A percentile compares a stretch with the other conserved stretches of the same genome.
Evolutionary conservation across 768 basidiomycete species (phyloP).

Genomic region (Lenzites betulinus): DNA sequence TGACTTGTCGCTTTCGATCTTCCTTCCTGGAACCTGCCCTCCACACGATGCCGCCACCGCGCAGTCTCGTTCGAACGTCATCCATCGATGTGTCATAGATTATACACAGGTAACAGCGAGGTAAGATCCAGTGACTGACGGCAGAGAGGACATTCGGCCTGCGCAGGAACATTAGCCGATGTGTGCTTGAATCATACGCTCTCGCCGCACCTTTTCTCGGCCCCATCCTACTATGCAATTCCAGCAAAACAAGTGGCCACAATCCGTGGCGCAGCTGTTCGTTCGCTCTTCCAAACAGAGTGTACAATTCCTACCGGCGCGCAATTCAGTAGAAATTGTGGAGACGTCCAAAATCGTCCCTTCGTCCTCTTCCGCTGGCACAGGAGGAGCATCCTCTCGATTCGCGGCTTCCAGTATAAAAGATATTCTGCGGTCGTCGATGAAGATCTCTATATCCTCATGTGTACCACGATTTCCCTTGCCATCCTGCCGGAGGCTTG

Average conservation of each 20-base stretch:
- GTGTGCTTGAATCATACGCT: neutral
- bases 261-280: constrained; percentile 81
- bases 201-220: constrained; percentile 68
- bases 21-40: neutral
- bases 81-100: constrained; percentile 51
- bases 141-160: constrained; percentile 89
- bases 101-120: constrained; percentile 79
- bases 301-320: constrained; percentile 73
- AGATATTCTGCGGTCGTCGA: constrained; percentile 66
- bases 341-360: constrained; percentile 64
- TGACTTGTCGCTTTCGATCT: constrained; percentile 22
- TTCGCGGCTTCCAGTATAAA: constrained; percentile 51
- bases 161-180: constrained; percentile 1
- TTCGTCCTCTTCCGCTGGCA: constrained; percentile 69
- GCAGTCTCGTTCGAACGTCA: neutral
- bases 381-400: constrained; percentile 53
- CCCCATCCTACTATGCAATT: constrained; percentile 88
- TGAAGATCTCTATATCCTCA: constrained; percentile 41
- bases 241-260: constrained; percentile 91
- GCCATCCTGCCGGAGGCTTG: constrained; percentile 25
- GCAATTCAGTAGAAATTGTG: constrained; percentile 50
- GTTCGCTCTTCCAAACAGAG: constrained; percentile 86
- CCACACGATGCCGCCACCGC: neutral
- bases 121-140: constrained; percentile 73
- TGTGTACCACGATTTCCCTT: constrained; percentile 38